phyloP scores from a whole-genome alignment of 78 protist genomes.

The Cavenderia fasciculata region DNA sequence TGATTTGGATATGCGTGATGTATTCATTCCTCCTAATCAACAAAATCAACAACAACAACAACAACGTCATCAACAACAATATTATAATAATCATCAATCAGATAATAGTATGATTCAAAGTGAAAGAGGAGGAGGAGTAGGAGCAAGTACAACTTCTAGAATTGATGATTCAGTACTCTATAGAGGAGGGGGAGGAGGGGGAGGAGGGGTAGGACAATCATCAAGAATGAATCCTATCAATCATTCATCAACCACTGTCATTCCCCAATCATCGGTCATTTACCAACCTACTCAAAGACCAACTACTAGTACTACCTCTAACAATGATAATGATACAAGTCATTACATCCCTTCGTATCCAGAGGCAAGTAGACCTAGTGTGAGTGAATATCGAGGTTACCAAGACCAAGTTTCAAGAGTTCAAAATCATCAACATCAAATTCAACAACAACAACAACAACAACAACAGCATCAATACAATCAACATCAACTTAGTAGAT shows the following conservation, averaged over 20 bases:
- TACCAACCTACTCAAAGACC: neutral
- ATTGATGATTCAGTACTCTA: no score
- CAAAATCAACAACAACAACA: neutral
- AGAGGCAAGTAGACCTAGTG: neutral
- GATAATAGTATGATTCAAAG: no score
- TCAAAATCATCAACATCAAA: neutral
- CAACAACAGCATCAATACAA: neutral
- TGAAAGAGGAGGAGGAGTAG: no score
- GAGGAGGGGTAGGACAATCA: no score
- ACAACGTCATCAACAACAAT: no score
- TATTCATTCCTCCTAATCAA: neutral
- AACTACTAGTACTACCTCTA: neutral
- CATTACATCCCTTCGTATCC: neutral
- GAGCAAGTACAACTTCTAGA: no score
- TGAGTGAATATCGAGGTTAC: no score
- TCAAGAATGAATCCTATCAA: no score
- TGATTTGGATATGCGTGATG: neutral
- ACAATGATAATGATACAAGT: neutral
- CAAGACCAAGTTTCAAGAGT: neutral
- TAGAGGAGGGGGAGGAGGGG: no score
- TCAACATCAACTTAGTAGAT: neutral
- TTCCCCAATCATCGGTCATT: neutral
- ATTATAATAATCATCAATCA: no score
- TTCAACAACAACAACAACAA: slow-evolving; percentile 7
- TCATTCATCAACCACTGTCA: no score